A percentile compares a stretch with the other conserved stretches of the same genome.
phyloP scores from a whole-genome alignment of 805 yeast genomes.

The Cyberlindnera suaveolens region DNA sequence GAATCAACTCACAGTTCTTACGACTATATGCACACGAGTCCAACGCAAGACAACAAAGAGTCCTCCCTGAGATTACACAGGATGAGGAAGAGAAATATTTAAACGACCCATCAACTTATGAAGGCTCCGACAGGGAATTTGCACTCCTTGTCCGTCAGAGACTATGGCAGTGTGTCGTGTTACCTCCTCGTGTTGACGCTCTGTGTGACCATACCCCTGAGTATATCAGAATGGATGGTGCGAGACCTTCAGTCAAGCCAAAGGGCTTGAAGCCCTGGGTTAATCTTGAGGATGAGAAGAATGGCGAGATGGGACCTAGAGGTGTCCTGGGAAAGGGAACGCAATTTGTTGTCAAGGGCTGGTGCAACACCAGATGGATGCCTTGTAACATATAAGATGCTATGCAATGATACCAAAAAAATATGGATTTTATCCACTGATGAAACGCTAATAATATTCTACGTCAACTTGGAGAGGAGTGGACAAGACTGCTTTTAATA shows the following conservation, averaged over 20 bases:
- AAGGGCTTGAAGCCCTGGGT: conserved; percentile 22
- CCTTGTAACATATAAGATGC: conserved; percentile 2
- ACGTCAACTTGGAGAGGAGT: too few relatives aligned
- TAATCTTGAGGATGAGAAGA: conserved; percentile 17
- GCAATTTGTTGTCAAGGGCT: conserved; percentile 25
- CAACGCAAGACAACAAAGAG: conserved; percentile 31
- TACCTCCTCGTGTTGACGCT: conserved; percentile 44
- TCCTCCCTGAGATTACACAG: conserved; percentile 27
- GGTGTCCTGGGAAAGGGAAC: conserved; percentile 16
- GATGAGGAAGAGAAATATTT: conserved; percentile 25
- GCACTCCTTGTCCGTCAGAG: conserved; percentile 41
- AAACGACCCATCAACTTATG: conserved; percentile 4
- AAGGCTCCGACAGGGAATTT: conserved; percentile 27
- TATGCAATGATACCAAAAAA: too few relatives aligned
- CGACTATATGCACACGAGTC: conserved; percentile 45
- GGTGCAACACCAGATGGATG: conserved; percentile 23
- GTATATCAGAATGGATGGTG: conserved; percentile 16
- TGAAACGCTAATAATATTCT: too few relatives aligned
- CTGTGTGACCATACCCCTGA: conserved; percentile 23
- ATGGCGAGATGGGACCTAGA: conserved; percentile 13
- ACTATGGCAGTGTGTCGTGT: conserved; percentile 46
- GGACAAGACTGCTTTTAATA: too few relatives aligned
- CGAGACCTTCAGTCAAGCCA: too few relatives aligned
- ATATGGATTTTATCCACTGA: too few relatives aligned
- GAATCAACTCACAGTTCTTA: conserved; percentile 45